Evolutionary conservation across 768 basidiomycete species (phyloP).

Genomic region (Auricularia cornea): DNA sequence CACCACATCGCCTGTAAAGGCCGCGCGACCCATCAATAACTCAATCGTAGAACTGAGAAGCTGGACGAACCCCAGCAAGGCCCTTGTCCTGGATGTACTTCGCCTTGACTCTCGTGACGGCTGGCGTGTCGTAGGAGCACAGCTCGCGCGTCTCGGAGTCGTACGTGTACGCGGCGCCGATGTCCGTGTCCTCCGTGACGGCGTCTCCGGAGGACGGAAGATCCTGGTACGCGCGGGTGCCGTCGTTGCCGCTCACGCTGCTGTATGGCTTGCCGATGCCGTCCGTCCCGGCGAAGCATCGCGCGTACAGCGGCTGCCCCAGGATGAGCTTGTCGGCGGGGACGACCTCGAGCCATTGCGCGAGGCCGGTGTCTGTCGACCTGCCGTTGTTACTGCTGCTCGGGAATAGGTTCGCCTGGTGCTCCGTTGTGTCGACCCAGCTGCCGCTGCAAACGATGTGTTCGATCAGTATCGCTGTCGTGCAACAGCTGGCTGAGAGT

Average conservation of each 20-base stretch:
- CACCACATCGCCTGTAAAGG: slow-evolving; percentile 5
- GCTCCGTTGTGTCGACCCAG: slow-evolving; percentile 23
- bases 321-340: slow-evolving; percentile 25
- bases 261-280: slow-evolving; percentile 22
- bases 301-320: slow-evolving; percentile 28
- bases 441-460: too few relatives aligned
- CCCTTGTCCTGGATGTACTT: slow-evolving; percentile 22
- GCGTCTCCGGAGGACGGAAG: slow-evolving; percentile 16
- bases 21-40: too few relatives aligned
- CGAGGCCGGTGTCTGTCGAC: slow-evolving; percentile 23
- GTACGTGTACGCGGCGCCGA: slow-evolving; percentile 27
- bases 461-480: too few relatives aligned
- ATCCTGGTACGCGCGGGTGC: slow-evolving; percentile 26
- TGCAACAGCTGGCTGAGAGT: too few relatives aligned
- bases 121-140: slow-evolving; percentile 26
- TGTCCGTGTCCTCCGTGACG: slow-evolving; percentile 20
- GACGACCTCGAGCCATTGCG: slow-evolving; percentile 20
- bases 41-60: background rate
- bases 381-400: slow-evolving; percentile 11
- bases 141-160: slow-evolving; percentile 20
- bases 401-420: slow-evolving; percentile 25
- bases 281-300: slow-evolving; percentile 24
- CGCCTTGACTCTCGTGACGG: slow-evolving; percentile 21
- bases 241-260: slow-evolving; percentile 22
- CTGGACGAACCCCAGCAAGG: slow-evolving; percentile 23